Evolutionary conservation across 352 stramenopile genomes (phyloP).

Genomic region (Pythium aquatile): DNA sequence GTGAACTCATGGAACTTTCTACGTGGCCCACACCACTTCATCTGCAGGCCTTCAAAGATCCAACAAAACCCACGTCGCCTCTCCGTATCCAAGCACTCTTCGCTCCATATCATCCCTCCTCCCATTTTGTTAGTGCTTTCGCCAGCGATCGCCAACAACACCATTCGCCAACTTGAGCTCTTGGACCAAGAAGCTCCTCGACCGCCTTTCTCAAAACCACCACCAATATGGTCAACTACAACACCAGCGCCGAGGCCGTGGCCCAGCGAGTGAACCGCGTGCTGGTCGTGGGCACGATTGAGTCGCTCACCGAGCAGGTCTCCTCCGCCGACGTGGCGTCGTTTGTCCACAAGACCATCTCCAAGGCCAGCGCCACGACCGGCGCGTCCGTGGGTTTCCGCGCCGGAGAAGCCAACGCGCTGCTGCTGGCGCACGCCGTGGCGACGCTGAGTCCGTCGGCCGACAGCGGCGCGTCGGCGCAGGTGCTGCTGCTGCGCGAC

Average conservation of each 20-base stretch:
- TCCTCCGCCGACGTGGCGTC: not conserved
- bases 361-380: constrained; percentile 19
- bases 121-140: constrained; percentile 6
- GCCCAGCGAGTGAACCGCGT: constrained; percentile 47
- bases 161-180: constrained; percentile 22
- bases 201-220: not conserved
- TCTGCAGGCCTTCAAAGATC: constrained; percentile 13
- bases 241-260: constrained; percentile 19
- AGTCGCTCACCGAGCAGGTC: constrained; percentile 41
- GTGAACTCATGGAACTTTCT: constrained; percentile 2
- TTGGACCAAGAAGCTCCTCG: not conserved
- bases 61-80: constrained; percentile 13
- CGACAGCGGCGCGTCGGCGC: constrained; percentile 46
- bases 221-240: constrained; percentile 40
- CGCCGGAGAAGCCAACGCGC: constrained; percentile 33
- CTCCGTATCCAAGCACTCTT: not conserved
- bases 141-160: not conserved
- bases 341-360: constrained; percentile 45
- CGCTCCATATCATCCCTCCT: constrained; percentile 7
- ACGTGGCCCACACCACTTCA: constrained; percentile 10
- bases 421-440: constrained; percentile 55
- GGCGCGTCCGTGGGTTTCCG: constrained; percentile 32
- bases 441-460: constrained; percentile 34
- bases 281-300: constrained; percentile 46
- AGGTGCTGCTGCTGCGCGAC: constrained; percentile 45